Conservation (phyloP, 202 grass and related monocot genomes). For the Eragrostis tef region DNA sequence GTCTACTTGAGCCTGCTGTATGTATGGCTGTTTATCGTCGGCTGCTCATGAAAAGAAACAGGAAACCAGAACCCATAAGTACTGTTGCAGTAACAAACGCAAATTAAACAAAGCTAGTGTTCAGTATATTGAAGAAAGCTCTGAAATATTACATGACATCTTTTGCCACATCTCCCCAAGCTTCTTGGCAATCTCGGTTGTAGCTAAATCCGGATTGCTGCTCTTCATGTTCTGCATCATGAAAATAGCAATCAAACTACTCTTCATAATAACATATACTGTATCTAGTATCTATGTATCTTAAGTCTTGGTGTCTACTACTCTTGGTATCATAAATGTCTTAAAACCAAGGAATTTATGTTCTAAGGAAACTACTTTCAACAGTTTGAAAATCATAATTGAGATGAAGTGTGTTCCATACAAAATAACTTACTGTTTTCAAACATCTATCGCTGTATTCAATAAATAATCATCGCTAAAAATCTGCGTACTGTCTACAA, state of each 20-base stretch:
- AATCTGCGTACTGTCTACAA: background rate
- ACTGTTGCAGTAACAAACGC: background rate
- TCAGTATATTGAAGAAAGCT: constrained; percentile 31
- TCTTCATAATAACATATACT: background rate
- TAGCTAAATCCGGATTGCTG: constrained; percentile 73
- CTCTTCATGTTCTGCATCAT: constrained; percentile 78
- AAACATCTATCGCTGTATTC: constrained; percentile 15
- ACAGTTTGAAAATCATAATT: background rate
- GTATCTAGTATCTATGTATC: constrained; percentile 15
- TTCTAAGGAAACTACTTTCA: background rate
- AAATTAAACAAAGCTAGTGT: background rate
- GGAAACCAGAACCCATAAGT: constrained; percentile 2
- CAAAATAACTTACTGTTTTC: constrained; percentile 12
- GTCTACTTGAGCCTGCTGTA: constrained; percentile 72
- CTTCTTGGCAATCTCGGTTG: constrained; percentile 84
- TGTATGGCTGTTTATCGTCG: constrained; percentile 80
- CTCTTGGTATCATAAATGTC: constrained; percentile 3
- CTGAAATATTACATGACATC: constrained; percentile 75
- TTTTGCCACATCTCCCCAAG: constrained; percentile 97
- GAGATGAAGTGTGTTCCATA: background rate
- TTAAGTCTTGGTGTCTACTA: background rate
- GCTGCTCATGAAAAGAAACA: constrained; percentile 45
- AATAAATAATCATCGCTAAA: background rate
- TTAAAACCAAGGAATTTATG: background rate
- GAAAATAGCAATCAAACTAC: constrained; percentile 39